Conservation (phyloP, 2,329 filamentous ascomycete species). For the Trichoderma aggressivum region DNA sequence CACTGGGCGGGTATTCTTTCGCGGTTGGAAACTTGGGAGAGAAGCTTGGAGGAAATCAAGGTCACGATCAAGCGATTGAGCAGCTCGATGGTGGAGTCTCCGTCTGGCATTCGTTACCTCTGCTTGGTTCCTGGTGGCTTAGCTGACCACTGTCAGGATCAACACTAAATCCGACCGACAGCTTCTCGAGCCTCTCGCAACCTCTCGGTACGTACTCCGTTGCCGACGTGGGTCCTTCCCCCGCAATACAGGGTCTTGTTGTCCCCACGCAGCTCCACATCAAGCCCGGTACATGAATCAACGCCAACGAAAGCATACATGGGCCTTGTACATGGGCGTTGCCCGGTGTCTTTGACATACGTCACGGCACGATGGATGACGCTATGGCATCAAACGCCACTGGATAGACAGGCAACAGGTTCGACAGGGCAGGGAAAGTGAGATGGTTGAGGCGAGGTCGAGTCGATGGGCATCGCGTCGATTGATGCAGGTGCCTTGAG, state of each 20-base stretch:
- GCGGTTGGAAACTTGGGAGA: neutral
- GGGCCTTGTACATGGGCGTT: neutral
- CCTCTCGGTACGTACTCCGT: slow-evolving; percentile 17
- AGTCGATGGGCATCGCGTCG: neutral
- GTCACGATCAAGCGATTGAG: neutral
- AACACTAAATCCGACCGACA: slow-evolving; percentile 20
- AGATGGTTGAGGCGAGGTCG: neutral
- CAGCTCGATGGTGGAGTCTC: slow-evolving; percentile 4
- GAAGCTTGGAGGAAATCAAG: neutral
- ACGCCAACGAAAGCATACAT: neutral
- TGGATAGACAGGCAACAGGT: neutral
- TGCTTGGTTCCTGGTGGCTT: slow-evolving; percentile 3
- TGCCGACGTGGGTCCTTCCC: neutral
- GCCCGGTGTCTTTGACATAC: neutral
- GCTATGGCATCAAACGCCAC: neutral
- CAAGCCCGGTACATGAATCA: neutral
- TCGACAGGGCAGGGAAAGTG: neutral
- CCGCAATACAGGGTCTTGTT: slow-evolving; percentile 21
- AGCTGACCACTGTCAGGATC: slow-evolving; percentile 14
- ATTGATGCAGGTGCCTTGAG: neutral
- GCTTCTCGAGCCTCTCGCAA: neutral
- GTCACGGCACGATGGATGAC: slow-evolving; percentile 8
- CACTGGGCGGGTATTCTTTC: neutral
- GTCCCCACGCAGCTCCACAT: slow-evolving; percentile 9
- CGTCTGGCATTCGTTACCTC: neutral